Evolutionary conservation across 2,329 filamentous ascomycete genomes (phyloP).

Genomic region (Aspergillus awamori): DNA sequence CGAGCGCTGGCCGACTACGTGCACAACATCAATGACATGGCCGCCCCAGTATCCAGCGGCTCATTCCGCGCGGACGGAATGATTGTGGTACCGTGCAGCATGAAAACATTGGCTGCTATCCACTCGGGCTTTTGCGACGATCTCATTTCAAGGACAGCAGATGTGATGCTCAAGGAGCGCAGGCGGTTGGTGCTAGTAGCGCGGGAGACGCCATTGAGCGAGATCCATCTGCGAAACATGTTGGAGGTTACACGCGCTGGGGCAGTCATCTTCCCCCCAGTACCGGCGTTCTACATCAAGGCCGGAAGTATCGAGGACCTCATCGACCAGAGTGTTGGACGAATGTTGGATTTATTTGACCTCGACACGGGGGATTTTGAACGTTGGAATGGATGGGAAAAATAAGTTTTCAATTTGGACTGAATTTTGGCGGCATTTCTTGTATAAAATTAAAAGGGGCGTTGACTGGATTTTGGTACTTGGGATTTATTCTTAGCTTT

Average conservation of each 20-base stretch:
- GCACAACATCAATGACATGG: conserved; percentile 49
- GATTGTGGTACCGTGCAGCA: conserved; percentile 53
- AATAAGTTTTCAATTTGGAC: not conserved
- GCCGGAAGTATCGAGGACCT: conserved; percentile 46
- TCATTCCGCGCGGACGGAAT: conserved; percentile 51
- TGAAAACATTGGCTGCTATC: conserved; percentile 53
- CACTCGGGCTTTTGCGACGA: conserved; percentile 49
- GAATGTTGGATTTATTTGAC: conserved; percentile 52
- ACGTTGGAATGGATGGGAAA: conserved; percentile 17
- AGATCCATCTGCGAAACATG: conserved; percentile 54
- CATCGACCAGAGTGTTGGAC: conserved; percentile 50
- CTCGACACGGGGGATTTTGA: conserved; percentile 46
- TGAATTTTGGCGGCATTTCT: not conserved
- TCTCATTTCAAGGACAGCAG: conserved; percentile 50
- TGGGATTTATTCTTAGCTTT: not conserved
- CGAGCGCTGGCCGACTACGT: conserved; percentile 43
- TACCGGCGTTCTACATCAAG: conserved; percentile 50
- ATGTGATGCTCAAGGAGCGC: conserved; percentile 52
- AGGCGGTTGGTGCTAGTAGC: conserved; percentile 45
- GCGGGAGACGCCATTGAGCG: conserved; percentile 52
- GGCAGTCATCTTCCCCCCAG: conserved; percentile 50
- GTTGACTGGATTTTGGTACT: conserved; percentile 4
- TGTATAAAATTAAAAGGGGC: not conserved
- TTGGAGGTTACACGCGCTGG: conserved; percentile 40
- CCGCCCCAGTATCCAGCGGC: conserved; percentile 50